Conservation (phyloP, 2,329 filamentous ascomycete species). For the Aaosphaeria pasadenensis region DNA sequence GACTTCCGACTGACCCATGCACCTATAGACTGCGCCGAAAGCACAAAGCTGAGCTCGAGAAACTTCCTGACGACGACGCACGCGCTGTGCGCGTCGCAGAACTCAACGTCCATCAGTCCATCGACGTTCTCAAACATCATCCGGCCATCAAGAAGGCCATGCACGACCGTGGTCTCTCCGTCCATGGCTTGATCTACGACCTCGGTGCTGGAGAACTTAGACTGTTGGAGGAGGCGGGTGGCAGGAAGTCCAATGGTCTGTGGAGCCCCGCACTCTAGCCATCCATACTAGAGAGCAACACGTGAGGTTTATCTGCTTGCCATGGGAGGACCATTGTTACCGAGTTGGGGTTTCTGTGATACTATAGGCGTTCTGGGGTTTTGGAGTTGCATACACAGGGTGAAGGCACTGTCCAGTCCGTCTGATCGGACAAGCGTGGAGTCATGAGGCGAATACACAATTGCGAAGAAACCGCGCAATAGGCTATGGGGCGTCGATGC, state of each 20-base stretch:
- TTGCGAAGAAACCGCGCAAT: too few species aligned
- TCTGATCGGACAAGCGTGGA: not conserved
- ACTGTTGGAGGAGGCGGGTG: conserved; percentile 43
- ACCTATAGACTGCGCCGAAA: conserved; percentile 46
- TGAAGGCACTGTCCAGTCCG: not conserved
- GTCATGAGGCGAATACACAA: not conserved
- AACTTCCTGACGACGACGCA: conserved; percentile 43
- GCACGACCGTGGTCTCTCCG: conserved; percentile 64
- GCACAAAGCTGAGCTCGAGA: conserved; percentile 50
- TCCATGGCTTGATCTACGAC: conserved; percentile 79
- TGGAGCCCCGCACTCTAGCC: conserved; percentile 6
- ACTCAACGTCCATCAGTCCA: conserved; percentile 69
- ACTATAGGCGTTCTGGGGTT: not conserved
- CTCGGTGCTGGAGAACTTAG: conserved; percentile 55
- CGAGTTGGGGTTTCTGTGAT: not conserved
- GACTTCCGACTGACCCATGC: not conserved
- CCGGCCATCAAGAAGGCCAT: conserved; percentile 68
- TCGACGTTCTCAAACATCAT: conserved; percentile 68
- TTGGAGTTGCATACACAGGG: not conserved
- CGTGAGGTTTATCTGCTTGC: not conserved
- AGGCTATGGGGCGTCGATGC: too few species aligned
- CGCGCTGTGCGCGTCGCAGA: conserved; percentile 65
- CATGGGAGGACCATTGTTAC: not conserved
- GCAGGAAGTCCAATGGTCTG: conserved; percentile 13
- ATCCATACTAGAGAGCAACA: not conserved